Base-by-base conservation (phyloP, 2,329 filamentous ascomycete species). In the Cladophialophora carrionii region DNA sequence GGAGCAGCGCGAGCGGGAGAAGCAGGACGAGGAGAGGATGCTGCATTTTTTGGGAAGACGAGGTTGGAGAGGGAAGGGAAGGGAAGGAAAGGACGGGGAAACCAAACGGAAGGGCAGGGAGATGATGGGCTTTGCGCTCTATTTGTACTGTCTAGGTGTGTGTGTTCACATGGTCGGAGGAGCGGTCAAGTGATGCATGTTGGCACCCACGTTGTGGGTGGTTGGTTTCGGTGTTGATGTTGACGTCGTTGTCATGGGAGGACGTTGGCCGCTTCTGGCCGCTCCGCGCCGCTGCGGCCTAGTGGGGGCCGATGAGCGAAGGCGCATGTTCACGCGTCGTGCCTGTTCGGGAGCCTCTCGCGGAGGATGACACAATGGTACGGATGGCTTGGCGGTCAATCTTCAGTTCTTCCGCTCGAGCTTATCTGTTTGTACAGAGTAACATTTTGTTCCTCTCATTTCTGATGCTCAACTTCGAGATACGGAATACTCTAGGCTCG, bases 131-230 rank as follows among this genome's bases (percentile, higher is more conserved):
- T 32, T 32, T 4, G 43, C 3, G 10, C 31, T 52, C 10, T 62
- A 41, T 24, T 55, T 24, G 20, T 26, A 24, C 41, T 8, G 26
- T 29, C 26, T 57, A 24, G n/a, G n/a, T 64, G 29, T 51, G 34
- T 52, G n/a, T 29, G 17, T 52, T 54, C 48, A 57, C 60, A 59
- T 62, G 60, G 57, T 59, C 57, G 58, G n/a, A 26, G 22, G 34
- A 14, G 62, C 51, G 65, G 65, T 67, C 65, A 64, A 62, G 37
- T 67, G 65, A 62, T 41, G 20, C 12, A 9, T 5, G 24, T 57
- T 26, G 43, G 26, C 26, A 29, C 26, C 26, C 26, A 29, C 3
- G 26, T 29, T 29, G 26, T 29, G 26, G 26, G 26, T 29, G 26
- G 26, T 29, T 29, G 26, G 26, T 29, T 6, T 29, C 26, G 26